A percentile compares a stretch with the other conserved stretches of the same genome.
Conservation (phyloP, 805 yeast species). For the Saturnispora dispora region DNA sequence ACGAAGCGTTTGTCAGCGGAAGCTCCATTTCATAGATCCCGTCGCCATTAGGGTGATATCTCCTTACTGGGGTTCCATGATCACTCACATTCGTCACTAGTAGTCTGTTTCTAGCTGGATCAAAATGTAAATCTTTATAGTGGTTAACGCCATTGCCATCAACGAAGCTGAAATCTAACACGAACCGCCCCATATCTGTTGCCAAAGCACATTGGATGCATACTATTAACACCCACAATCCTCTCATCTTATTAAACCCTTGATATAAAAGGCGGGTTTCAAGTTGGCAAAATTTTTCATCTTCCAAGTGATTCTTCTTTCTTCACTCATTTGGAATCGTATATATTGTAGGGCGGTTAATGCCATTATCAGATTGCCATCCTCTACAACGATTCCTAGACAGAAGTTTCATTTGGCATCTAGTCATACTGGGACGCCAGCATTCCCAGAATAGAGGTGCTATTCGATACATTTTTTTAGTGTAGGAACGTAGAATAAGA, state of each 20-base stretch:
- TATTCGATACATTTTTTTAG: neutral
- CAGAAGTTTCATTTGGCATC: constrained; percentile 2
- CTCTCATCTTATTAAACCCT: neutral
- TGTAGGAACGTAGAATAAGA: neutral
- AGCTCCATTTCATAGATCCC: neutral
- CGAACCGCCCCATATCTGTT: neutral
- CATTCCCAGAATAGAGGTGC: neutral
- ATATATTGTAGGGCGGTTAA: constrained; percentile 34
- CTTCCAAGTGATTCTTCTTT: constrained; percentile 13
- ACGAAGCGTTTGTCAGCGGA: neutral
- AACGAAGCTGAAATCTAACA: neutral
- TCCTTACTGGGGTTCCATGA: neutral
- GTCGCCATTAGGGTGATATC: neutral
- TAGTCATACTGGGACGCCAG: neutral
- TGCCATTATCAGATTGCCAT: constrained; percentile 29
- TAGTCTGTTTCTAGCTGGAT: constrained; percentile 4
- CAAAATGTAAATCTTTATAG: neutral
- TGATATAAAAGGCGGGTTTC: neutral
- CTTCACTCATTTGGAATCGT: constrained; percentile 28
- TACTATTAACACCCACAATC: neutral
- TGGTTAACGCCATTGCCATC: neutral
- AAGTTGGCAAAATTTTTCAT: neutral
- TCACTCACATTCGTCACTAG: neutral
- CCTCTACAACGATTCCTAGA: constrained; percentile 33
- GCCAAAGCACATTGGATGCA: neutral